These are phyloP conservation scores for Trichomonas vaginalis DNA, from an alignment of 208 protist species.

Conservation along the genomic window DNA sequence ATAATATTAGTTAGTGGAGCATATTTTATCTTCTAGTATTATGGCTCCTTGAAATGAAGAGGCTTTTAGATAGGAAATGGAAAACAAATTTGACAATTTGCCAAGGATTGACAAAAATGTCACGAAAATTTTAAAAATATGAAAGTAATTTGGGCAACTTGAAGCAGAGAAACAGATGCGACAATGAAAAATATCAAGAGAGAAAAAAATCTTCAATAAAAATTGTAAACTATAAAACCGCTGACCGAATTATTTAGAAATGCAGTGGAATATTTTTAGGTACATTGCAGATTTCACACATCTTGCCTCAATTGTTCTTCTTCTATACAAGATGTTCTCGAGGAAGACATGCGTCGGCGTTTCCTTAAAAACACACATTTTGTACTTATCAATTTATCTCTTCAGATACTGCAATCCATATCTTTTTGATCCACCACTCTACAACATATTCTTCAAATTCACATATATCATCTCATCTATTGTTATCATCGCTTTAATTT, in stretches of 20 bases:
- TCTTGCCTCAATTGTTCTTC: not conserved
- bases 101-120: too few relatives aligned
- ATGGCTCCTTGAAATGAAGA: too few relatives aligned
- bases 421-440: not conserved
- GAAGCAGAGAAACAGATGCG: too few relatives aligned
- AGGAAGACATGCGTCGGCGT: not conserved
- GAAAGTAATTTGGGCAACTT: too few relatives aligned
- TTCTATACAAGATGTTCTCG: not conserved
- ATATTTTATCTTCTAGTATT: too few relatives aligned
- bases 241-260: not conserved
- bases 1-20: too few relatives aligned
- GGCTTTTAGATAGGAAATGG: too few relatives aligned
- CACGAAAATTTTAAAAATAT: too few relatives aligned
- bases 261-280: not conserved
- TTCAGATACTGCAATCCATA: not conserved
- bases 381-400: not conserved
- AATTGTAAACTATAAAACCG: too few relatives aligned
- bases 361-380: not conserved
- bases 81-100: too few relatives aligned
- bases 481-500: not conserved
- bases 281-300: not conserved
- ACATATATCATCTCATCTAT: not conserved
- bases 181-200: too few relatives aligned
- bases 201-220: too few relatives aligned
- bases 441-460: slow-evolving; percentile 18